phyloP scores from a whole-genome alignment of 768 basidiomycete genomes.

The Suillus subaureus region DNA sequence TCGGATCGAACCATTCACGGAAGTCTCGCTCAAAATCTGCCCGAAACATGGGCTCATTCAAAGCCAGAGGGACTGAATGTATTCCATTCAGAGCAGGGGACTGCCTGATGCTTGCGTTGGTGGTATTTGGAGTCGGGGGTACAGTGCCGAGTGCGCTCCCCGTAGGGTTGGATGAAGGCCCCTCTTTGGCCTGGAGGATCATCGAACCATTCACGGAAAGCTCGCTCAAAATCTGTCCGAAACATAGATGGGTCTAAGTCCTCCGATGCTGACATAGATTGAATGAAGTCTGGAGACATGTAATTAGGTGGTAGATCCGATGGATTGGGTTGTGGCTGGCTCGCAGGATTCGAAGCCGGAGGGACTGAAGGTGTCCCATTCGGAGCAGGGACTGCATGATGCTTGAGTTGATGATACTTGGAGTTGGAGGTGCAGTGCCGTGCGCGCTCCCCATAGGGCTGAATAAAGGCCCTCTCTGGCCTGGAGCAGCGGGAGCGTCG shows the following conservation, averaged over 20 bases:
- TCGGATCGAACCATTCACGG: slow-evolving; percentile 71
- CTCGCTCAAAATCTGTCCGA: slow-evolving; percentile 58
- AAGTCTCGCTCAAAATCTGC: slow-evolving; percentile 69
- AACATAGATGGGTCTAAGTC: slow-evolving; percentile 41
- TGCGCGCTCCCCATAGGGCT: no score
- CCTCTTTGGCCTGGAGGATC: no score
- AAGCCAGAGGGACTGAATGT: slow-evolving; percentile 29
- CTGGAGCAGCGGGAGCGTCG: no score
- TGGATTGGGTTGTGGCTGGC: slow-evolving; percentile 16
- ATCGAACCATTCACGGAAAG: slow-evolving; percentile 78
- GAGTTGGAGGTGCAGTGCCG: no score
- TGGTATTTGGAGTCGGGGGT: no score
- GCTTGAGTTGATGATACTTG: no score
- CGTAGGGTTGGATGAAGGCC: no score
- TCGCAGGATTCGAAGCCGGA: slow-evolving; percentile 24
- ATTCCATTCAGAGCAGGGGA: slow-evolving; percentile 34
- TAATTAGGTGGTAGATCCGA: slow-evolving; percentile 24
- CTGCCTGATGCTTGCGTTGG: no score
- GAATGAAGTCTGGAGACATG: slow-evolving; percentile 45
- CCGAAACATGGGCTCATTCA: slow-evolving; percentile 41
- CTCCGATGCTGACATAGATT: slow-evolving; percentile 32
- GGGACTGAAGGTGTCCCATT: slow-evolving; percentile 33
- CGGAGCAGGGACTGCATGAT: slow-evolving; percentile 21
- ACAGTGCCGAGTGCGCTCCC: no score
- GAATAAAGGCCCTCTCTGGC: no score